Percentiles rank a stretch among this genome's conserved stretches.
Evolutionary conservation across 768 basidiomycete species (phyloP).

Genomic region (Porphyrellus cyaneotinctus): DNA sequence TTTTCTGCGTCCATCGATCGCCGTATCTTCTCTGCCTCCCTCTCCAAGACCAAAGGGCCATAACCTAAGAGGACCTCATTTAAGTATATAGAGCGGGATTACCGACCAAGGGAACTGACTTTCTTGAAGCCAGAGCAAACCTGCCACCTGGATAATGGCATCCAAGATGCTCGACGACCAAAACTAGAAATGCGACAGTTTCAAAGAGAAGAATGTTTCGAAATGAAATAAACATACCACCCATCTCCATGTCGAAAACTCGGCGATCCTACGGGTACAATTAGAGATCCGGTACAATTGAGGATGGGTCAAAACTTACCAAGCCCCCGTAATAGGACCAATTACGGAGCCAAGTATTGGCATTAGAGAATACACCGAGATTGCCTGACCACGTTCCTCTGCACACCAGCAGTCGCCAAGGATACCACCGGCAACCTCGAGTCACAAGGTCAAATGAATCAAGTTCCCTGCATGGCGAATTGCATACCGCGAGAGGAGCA

Average conservation of each 20-base stretch:
- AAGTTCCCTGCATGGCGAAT: background rate
- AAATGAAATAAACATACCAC: slow-evolving; percentile 40
- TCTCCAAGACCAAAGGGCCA: slow-evolving; percentile 36
- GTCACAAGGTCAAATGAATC: background rate
- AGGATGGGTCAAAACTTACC: slow-evolving; percentile 31
- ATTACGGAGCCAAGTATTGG: slow-evolving; percentile 63
- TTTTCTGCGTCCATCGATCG: slow-evolving; percentile 48
- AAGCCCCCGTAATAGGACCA: slow-evolving; percentile 61
- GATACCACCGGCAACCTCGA: slow-evolving; percentile 61
- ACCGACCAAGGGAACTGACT: slow-evolving; percentile 37
- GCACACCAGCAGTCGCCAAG: slow-evolving; percentile 58
- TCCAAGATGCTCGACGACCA: slow-evolving; percentile 63
- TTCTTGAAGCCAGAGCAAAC: slow-evolving; percentile 58
- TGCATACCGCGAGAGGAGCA: slow-evolving; percentile 52
- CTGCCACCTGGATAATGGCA: slow-evolving; percentile 49
- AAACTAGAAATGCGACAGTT: slow-evolving; percentile 37
- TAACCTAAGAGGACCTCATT: slow-evolving; percentile 16
- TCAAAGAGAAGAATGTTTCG: background rate
- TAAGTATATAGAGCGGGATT: background rate
- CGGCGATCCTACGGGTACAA: slow-evolving; percentile 40
- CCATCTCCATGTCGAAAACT: slow-evolving; percentile 64
- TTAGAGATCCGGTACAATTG: background rate
- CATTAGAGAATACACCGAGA: slow-evolving; percentile 61
- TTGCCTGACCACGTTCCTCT: slow-evolving; percentile 61
- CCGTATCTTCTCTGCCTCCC: slow-evolving; percentile 47